Conservation (phyloP, 345 rosid species). For the Nasturtium officinale region DNA sequence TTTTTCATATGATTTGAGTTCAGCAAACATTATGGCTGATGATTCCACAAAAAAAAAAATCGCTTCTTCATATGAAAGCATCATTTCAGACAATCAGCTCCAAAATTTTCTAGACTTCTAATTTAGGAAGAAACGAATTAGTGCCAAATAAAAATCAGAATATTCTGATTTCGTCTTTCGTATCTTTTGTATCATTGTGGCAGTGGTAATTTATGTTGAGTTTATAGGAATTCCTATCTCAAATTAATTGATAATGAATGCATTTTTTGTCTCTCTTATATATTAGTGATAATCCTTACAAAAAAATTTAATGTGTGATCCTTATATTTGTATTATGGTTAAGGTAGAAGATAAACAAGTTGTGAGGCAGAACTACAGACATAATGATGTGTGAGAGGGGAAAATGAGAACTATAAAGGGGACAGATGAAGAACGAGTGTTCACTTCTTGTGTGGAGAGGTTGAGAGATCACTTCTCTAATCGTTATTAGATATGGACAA, state of each 20-base stretch:
- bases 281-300: too few relatives aligned
- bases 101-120: background rate
- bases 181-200: too few relatives aligned
- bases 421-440: constrained; percentile 1
- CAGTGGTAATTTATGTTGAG: background rate
- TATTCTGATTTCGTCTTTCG: background rate
- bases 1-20: background rate
- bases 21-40: background rate
- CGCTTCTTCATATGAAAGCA: background rate
- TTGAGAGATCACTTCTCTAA: constrained; percentile 16
- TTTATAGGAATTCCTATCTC: too few relatives aligned
- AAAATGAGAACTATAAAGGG: background rate
- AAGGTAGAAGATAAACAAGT: background rate
- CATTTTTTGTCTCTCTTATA: too few relatives aligned
- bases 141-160: background rate
- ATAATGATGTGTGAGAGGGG: background rate
- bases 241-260: too few relatives aligned
- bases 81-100: background rate
- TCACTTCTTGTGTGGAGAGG: constrained; percentile 19
- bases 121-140: too few relatives aligned
- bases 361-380: background rate
- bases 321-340: background rate
- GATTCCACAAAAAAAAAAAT: background rate
- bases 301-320: too few relatives aligned
- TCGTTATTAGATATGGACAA: constrained; percentile 9